These are phyloP conservation scores for Rubus parviflorus DNA, from an alignment of 306 rosid genomes.

Conservation along the genomic window DNA sequence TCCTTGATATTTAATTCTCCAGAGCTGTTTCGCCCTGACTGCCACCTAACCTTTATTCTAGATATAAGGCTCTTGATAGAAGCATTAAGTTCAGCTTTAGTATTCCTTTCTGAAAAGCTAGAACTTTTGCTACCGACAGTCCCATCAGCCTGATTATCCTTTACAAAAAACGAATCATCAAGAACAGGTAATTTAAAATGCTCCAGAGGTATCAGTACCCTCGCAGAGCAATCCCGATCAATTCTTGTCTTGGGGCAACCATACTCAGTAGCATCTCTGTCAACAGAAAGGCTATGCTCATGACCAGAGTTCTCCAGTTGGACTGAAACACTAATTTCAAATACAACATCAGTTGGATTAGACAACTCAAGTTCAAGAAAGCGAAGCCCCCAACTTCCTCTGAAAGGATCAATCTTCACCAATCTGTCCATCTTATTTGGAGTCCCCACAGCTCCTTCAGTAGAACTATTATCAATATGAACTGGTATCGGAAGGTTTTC, in stretches of 20 bases:
- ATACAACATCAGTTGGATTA: constrained; percentile 82
- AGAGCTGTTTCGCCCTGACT: constrained; percentile 77
- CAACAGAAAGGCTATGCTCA: constrained; percentile 41
- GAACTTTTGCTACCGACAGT: constrained; percentile 44
- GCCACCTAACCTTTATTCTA: constrained; percentile 87
- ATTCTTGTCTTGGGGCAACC: constrained; percentile 87
- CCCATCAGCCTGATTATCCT: constrained; percentile 57
- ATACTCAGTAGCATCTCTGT: constrained; percentile 59
- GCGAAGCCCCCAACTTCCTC: constrained; percentile 95
- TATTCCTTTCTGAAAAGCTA: constrained; percentile 71
- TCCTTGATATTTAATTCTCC: constrained; percentile 92
- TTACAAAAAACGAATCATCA: constrained; percentile 78
- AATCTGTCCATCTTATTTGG: constrained; percentile 63
- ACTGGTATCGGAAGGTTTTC: constrained; percentile 63
- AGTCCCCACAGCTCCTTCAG: constrained; percentile 44
- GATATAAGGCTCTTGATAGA: constrained; percentile 89
- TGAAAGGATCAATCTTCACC: constrained; percentile 85
- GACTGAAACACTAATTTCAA: constrained; percentile 83
- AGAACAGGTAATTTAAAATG: constrained; percentile 90
- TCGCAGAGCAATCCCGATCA: constrained; percentile 86
- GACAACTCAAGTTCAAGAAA: constrained; percentile 93
- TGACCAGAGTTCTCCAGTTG: constrained; percentile 62
- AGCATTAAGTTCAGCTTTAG: constrained; percentile 84
- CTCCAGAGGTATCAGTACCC: constrained; percentile 93
- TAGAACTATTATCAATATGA: constrained; percentile 35